Base-by-base conservation (phyloP, 2,329 filamentous ascomycete species). In the Boeremia exigua region DNA sequence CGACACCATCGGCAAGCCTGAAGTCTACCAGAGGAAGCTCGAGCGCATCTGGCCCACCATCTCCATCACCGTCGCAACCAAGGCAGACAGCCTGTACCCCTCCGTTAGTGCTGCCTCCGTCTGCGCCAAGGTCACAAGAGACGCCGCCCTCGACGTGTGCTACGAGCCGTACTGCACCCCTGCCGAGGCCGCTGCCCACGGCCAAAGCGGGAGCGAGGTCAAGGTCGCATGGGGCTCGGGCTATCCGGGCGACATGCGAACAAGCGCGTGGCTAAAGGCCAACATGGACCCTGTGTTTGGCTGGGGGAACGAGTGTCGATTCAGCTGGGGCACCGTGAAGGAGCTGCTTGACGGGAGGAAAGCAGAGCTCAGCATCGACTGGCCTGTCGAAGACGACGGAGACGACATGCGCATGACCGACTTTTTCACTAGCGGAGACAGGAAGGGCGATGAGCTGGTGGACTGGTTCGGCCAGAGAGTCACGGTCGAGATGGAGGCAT, bases 201-300 rank as follows among this genome's bases (percentile, higher is more conserved):
- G 36, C 12, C 23, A 39, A n/a, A 38, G 72, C 62, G 48, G 46
- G 74, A 73, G 43, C 69, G 71, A 57, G 61, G 62, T 58, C 59
- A 72, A 39, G 58, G 79, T 81, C 14, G 81, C 79, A 4, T 97
- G 95, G 92, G 95, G 95, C 0, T 96, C 91, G 1, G 95, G 95
- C 0, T 99, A 99, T 73, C 95, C 95, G 0, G 92, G 90, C 1
- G 95, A 99, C 76, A 87, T 83, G 17, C 85, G 90, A 59, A 96
- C 92, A 66, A 86, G 89, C 2, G 76, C 78, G 12, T 99, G 95
- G 94, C 74, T 99, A 71, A 90, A 87, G 77, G 80, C 79, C 34
- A 95, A 94, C 62, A 94, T 97, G 88, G 88, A 99, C 70, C 91
- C 91, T 2, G 78, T 98, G 1, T 99, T 98, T 79, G 95, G 95